Evolutionary conservation across 129 eudicot genomes (phyloP).

Genomic region (Flaveria sonorensis): DNA sequence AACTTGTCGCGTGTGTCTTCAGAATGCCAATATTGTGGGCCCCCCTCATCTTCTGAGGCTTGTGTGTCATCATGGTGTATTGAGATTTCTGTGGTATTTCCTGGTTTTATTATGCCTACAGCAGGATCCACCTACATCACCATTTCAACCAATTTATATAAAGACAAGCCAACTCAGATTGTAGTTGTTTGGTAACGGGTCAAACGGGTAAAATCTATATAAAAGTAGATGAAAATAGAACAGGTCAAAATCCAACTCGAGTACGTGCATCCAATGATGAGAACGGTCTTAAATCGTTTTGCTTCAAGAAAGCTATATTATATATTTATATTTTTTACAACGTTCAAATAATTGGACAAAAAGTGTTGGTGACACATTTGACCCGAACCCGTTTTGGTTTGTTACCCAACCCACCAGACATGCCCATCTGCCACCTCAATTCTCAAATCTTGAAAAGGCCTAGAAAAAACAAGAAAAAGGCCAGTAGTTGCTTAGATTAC

Average conservation of each 20-base stretch:
- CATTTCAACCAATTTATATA: neutral
- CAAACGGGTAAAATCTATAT: neutral
- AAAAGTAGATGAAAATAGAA: neutral
- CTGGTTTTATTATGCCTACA: slow-evolving; percentile 68
- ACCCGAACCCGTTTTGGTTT: neutral
- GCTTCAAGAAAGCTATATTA: neutral
- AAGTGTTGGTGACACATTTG: neutral
- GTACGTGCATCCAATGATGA: neutral
- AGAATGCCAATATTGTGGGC: slow-evolving; percentile 72
- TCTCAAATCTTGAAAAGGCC: neutral
- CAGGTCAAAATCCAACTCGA: neutral
- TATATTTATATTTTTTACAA: neutral
- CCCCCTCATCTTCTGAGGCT: slow-evolving; percentile 63
- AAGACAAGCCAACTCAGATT: neutral
- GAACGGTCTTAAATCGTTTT: neutral
- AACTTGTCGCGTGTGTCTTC: slow-evolving; percentile 83
- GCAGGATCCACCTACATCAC: slow-evolving; percentile 72
- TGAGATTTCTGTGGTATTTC: slow-evolving; percentile 58
- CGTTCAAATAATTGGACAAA: neutral
- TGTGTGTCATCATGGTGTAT: slow-evolving; percentile 69
- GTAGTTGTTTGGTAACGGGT: neutral
- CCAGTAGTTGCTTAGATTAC: slow-evolving; percentile 38
- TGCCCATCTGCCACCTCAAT: neutral
- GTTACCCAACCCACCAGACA: slow-evolving; percentile 7
- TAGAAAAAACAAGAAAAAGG: neutral